Conservation (phyloP, 2,329 filamentous ascomycete species). For the Myriangium duriaei region DNA sequence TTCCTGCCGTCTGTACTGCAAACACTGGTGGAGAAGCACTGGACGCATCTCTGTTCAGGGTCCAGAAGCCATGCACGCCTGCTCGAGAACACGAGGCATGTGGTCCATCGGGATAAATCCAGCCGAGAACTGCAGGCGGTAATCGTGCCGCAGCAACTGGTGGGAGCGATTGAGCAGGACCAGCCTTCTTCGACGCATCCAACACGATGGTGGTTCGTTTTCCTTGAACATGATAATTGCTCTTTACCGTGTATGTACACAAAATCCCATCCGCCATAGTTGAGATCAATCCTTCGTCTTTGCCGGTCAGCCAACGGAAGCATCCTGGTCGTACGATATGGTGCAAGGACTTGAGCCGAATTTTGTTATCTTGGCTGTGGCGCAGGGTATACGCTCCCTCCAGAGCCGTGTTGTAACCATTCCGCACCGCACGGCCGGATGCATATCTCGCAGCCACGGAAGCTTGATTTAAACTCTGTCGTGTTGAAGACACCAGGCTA, state of each 20-base stretch:
- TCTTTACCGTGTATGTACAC: conserved; percentile 51
- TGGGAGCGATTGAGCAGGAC: conserved; percentile 11
- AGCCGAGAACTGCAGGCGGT: conserved; percentile 10
- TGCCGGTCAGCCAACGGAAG: conserved; percentile 52
- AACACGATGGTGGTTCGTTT: conserved; percentile 40
- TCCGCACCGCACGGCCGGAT: conserved; percentile 58
- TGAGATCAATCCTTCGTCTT: conserved; percentile 49
- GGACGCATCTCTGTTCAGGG: conserved; percentile 15
- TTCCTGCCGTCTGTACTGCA: conserved; percentile 30
- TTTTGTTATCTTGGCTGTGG: conserved; percentile 62
- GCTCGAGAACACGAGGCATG: conserved; percentile 16
- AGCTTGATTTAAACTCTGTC: conserved; percentile 24
- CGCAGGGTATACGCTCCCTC: conserved; percentile 58
- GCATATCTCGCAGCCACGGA: conserved; percentile 41
- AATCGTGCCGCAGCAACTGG: conserved; percentile 11
- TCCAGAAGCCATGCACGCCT: conserved; percentile 29
- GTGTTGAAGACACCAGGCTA: conserved; percentile 5
- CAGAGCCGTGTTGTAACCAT: conserved; percentile 57
- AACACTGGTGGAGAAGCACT: conserved; percentile 1
- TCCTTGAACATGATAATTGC: conserved; percentile 25
- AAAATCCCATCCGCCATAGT: conserved; percentile 54
- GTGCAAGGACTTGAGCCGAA: conserved; percentile 50
- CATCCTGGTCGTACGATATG: conserved; percentile 45
- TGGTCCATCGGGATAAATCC: conserved; percentile 10
- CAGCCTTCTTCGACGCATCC: conserved; percentile 11